Percentiles rank a stretch among this genome's conserved stretches.
These are phyloP conservation scores for Blastobotrys terrestris DNA, from an alignment of 805 yeast species.

Conservation along the genomic window DNA sequence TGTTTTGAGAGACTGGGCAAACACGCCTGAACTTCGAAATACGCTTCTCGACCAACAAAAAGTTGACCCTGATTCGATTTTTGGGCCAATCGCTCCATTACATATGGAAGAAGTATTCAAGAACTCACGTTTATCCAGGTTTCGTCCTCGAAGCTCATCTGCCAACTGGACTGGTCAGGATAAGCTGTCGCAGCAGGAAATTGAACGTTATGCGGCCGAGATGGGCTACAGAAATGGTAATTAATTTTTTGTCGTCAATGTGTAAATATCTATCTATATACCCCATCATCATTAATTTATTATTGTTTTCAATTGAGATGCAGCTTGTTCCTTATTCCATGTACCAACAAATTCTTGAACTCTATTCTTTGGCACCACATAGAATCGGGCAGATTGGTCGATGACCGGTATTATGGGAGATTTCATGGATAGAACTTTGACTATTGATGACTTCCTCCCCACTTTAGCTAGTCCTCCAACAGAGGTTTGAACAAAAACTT, in stretches of 20 bases:
- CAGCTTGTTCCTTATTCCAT: constrained; percentile 29
- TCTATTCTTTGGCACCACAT: constrained; percentile 70
- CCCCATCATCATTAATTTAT: neutral
- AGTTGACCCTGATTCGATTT: constrained; percentile 60
- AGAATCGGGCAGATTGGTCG: constrained; percentile 65
- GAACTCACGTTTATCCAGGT: constrained; percentile 37
- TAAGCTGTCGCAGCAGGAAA: constrained; percentile 40
- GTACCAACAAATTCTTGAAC: constrained; percentile 53
- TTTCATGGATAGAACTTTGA: constrained; percentile 55
- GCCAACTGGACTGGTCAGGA: constrained; percentile 45
- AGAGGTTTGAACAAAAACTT: constrained; percentile 75
- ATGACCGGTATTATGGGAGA: constrained; percentile 68
- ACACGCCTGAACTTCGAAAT: constrained; percentile 47
- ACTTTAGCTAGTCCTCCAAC: constrained; percentile 81
- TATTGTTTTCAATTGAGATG: neutral
- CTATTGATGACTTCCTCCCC: constrained; percentile 68
- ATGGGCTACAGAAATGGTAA: constrained; percentile 35
- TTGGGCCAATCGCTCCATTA: constrained; percentile 69
- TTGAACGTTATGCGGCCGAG: constrained; percentile 40
- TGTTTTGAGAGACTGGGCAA: constrained; percentile 55
- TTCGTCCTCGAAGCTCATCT: constrained; percentile 51
- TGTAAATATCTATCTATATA: constrained; percentile 2
- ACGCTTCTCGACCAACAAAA: constrained; percentile 41
- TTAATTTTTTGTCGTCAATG: neutral
- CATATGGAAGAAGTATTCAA: constrained; percentile 65